A percentile compares a stretch with the other conserved stretches of the same genome.
Conservation (phyloP, 1,284 basidiomycete species). For the Malassezia japonica region DNA sequence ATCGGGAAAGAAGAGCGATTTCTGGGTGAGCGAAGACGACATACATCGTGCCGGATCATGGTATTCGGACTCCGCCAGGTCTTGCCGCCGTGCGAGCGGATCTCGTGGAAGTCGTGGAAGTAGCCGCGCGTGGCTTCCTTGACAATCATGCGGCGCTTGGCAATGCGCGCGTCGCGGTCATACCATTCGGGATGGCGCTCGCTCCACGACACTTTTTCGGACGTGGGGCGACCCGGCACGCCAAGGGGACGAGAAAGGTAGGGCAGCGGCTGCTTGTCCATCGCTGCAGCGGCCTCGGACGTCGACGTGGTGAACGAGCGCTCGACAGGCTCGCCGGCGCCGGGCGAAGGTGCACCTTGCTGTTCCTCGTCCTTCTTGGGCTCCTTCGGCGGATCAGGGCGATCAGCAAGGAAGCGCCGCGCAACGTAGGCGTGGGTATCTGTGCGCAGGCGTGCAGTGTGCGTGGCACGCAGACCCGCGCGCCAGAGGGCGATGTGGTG, state of each 20-base stretch:
- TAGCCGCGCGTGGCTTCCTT: slow-evolving; percentile 79
- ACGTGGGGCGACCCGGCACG: slow-evolving; percentile 55
- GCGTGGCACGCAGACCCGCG: background rate
- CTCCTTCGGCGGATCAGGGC: too few species aligned
- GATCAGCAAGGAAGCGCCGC: too few species aligned
- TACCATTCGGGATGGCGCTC: slow-evolving; percentile 63
- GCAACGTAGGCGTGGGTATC: background rate
- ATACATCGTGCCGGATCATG: slow-evolving; percentile 55
- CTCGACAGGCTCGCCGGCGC: background rate
- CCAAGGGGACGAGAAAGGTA: slow-evolving; percentile 66
- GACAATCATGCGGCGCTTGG: slow-evolving; percentile 50
- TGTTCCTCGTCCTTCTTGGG: background rate
- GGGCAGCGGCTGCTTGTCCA: slow-evolving; percentile 50
- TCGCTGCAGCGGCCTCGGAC: slow-evolving; percentile 6
- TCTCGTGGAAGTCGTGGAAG: slow-evolving; percentile 77
- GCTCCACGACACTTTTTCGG: slow-evolving; percentile 58
- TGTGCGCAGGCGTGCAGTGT: background rate
- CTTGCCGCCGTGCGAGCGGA: slow-evolving; percentile 77
- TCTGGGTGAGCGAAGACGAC: slow-evolving; percentile 18
- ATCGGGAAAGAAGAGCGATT: slow-evolving; percentile 74
- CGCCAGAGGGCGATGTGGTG: background rate
- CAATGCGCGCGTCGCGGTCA: slow-evolving; percentile 51
- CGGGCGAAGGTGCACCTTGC: background rate
- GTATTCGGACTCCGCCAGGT: slow-evolving; percentile 85
- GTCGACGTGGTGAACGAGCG: slow-evolving; percentile 12